phyloP scores from a whole-genome alignment of 2,329 filamentous ascomycete species.

The Pseudogymnoascus verrucosus region DNA sequence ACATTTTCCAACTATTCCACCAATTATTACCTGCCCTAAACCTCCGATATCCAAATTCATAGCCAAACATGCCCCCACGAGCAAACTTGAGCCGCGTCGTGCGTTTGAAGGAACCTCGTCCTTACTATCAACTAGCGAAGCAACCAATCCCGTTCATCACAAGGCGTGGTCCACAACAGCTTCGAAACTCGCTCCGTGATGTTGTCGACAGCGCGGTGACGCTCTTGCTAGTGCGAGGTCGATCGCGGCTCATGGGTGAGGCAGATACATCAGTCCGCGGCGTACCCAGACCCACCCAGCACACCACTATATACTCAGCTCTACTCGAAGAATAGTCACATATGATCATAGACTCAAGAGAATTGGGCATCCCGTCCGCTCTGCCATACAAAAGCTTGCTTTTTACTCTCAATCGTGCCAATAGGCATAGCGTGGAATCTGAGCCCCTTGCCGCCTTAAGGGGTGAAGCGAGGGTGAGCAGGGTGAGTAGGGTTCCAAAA shows the following conservation, averaged over 20 bases:
- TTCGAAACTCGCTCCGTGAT: conserved; percentile 81
- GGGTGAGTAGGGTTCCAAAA: too few species aligned
- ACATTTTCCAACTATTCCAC: neutral
- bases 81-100: neutral
- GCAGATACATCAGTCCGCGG: conserved; percentile 8
- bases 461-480: too few species aligned
- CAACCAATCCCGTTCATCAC: neutral
- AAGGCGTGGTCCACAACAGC: conserved; percentile 54
- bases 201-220: conserved; percentile 69
- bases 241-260: conserved; percentile 35
- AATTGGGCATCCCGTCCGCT: too few species aligned
- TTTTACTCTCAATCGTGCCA: too few species aligned
- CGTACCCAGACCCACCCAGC: too few species aligned
- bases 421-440: too few species aligned
- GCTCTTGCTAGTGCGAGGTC: conserved; percentile 62
- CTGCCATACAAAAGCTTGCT: too few species aligned
- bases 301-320: too few species aligned
- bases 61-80: neutral
- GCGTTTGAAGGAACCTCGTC: neutral
- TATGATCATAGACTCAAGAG: too few species aligned
- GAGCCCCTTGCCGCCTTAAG: too few species aligned
- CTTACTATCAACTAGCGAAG: neutral
- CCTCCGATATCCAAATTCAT: neutral
- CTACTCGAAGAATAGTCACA: too few species aligned
- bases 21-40: neutral